Percentiles rank a stretch among this genome's conserved stretches.
Conservation (phyloP, 2,329 filamentous ascomycete genomes). For the Rutstroemia sp. region DNA sequence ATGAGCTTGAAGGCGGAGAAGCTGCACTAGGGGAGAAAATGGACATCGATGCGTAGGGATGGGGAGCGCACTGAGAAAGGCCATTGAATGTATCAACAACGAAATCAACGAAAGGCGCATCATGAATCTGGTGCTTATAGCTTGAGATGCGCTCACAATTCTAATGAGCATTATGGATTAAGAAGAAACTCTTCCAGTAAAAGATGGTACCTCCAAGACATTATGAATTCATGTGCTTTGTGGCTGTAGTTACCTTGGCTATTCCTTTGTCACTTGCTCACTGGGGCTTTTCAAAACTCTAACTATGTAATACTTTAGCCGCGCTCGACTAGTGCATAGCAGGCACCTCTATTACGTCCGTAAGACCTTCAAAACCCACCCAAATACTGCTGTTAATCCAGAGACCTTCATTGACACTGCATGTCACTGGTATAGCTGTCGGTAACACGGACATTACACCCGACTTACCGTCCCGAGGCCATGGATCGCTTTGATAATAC, state of each 20-base stretch:
- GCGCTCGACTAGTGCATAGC: not conserved
- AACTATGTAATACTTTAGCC: not conserved
- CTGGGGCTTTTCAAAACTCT: not conserved
- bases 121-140: conserved; percentile 17
- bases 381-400: not conserved
- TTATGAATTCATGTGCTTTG: not conserved
- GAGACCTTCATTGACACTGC: too few relatives aligned
- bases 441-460: too few relatives aligned
- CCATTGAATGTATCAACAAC: conserved; percentile 8
- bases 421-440: too few relatives aligned
- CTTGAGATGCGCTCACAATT: conserved; percentile 4
- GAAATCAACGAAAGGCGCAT: conserved; percentile 9
- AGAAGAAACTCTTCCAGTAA: not conserved
- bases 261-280: not conserved
- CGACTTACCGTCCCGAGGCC: not conserved
- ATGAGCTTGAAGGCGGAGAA: conserved; percentile 55
- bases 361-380: not conserved
- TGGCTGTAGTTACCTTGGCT: not conserved
- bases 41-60: conserved; percentile 54
- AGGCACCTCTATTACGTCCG: not conserved
- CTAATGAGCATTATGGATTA: conserved; percentile 2
- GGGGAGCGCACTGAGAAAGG: not conserved
- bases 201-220: not conserved
- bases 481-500: not conserved
- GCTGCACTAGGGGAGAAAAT: conserved; percentile 60